Evolutionary conservation across 2,329 filamentous ascomycete genomes (phyloP).

Genomic region (Aspergillus sp.): DNA sequence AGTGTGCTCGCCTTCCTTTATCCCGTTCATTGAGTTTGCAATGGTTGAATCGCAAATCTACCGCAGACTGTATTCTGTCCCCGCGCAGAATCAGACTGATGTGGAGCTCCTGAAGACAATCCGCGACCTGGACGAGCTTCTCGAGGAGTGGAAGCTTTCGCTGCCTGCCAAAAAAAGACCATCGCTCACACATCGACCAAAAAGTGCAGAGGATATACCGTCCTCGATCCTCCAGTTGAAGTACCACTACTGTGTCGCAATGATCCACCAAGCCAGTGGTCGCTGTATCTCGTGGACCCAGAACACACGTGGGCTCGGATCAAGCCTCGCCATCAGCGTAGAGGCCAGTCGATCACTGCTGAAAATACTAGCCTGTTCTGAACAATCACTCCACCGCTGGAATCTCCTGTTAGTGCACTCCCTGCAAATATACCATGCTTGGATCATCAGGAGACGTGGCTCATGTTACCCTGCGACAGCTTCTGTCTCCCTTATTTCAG

Average conservation of each 20-base stretch:
- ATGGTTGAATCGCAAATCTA: slow-evolving; percentile 10
- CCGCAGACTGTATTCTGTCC: slow-evolving; percentile 5
- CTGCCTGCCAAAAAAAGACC: slow-evolving; percentile 3
- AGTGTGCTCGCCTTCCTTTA: background rate
- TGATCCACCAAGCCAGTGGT: slow-evolving; percentile 15
- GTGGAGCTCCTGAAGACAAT: slow-evolving; percentile 8
- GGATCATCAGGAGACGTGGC: no score
- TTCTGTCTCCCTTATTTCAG: slow-evolving; percentile 10
- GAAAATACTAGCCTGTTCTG: slow-evolving; percentile 1
- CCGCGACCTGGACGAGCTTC: slow-evolving; percentile 5
- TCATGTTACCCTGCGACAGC: background rate
- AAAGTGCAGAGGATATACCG: background rate
- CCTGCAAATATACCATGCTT: no score
- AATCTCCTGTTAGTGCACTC: background rate
- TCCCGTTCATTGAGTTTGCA: background rate
- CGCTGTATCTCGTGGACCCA: slow-evolving; percentile 9
- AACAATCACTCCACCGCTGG: background rate
- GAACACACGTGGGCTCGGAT: slow-evolving; percentile 6
- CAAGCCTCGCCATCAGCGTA: slow-evolving; percentile 10
- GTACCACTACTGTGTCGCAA: slow-evolving; percentile 12
- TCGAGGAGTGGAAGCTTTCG: slow-evolving; percentile 11
- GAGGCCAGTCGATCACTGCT: slow-evolving; percentile 12
- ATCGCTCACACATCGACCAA: background rate
- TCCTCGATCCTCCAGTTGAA: slow-evolving; percentile 9
- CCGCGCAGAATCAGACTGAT: slow-evolving; percentile 4